A percentile compares a stretch with the other conserved stretches of the same genome.
These are phyloP conservation scores for Auriscalpium vulgare DNA, from an alignment of 768 basidiomycete genomes.

Conservation along the genomic window DNA sequence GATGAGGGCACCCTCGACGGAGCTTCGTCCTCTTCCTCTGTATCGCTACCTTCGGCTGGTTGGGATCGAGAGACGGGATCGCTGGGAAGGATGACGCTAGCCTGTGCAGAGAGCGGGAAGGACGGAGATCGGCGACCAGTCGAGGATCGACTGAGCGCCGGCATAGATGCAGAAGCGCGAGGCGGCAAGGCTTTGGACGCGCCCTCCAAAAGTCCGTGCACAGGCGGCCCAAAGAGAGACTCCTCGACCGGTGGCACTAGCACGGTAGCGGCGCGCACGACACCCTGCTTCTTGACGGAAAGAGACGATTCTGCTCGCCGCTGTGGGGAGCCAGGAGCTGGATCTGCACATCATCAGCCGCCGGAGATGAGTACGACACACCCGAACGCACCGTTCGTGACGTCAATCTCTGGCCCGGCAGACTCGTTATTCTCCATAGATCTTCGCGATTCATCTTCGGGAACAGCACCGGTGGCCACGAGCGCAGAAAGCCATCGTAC, in stretches of 20 bases:
- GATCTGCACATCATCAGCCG: no score
- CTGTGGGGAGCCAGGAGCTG: no score
- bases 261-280: not conserved
- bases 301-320: no score
- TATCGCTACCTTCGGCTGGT: slow-evolving; percentile 19
- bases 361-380: no score
- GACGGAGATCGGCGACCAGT: not conserved
- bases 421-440: no score
- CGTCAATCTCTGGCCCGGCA: no score
- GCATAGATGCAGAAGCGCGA: not conserved
- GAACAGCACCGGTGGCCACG: slow-evolving; percentile 43
- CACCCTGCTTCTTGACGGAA: no score
- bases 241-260: not conserved
- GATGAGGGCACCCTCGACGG: slow-evolving; percentile 50
- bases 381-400: no score
- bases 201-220: not conserved
- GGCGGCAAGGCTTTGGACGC: not conserved
- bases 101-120: slow-evolving; percentile 2
- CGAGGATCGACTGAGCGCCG: slow-evolving; percentile 1
- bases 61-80: not conserved
- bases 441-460: no score
- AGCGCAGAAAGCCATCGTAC: slow-evolving; percentile 64
- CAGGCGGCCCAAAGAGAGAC: not conserved
- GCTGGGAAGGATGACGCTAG: not conserved
- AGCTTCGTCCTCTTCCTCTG: slow-evolving; percentile 17